These are phyloP conservation scores for Nakaseomyces bracarensis DNA, from an alignment of 1,139 yeast species.

Conservation along the genomic window DNA sequence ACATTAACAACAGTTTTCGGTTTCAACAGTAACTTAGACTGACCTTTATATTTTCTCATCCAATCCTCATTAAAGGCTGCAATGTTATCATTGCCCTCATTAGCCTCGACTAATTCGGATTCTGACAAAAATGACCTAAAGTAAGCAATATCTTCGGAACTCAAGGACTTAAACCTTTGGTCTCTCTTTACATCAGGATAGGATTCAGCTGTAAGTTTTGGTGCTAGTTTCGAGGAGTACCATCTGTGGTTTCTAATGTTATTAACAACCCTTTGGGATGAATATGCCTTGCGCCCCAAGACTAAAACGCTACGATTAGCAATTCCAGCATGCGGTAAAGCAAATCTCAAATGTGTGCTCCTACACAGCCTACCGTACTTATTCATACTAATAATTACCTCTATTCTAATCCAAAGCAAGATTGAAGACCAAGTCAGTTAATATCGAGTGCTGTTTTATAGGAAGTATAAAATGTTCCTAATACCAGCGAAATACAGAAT, in stretches of 20 bases:
- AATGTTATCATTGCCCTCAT: constrained; percentile 37
- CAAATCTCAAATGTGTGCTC: neutral
- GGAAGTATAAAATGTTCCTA: too few species aligned
- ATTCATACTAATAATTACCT: neutral
- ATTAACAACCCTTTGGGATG: neutral
- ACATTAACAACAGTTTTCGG: constrained; percentile 82
- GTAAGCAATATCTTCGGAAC: constrained; percentile 48
- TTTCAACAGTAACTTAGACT: constrained; percentile 69
- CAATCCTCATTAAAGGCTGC: constrained; percentile 80
- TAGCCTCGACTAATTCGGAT: constrained; percentile 42
- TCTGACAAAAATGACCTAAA: constrained; percentile 52
- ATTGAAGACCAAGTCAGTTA: too few species aligned
- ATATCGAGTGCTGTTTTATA: too few species aligned
- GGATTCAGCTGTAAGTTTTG: constrained; percentile 47
- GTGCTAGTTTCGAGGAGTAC: constrained; percentile 6
- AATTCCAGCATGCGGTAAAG: neutral
- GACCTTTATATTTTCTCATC: constrained; percentile 93
- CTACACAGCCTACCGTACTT: constrained; percentile 1
- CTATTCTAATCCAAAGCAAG: too few species aligned
- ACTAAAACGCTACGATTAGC: neutral
- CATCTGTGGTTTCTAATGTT: neutral
- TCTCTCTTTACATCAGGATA: constrained; percentile 49
- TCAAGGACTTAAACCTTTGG: constrained; percentile 39
- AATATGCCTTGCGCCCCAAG: neutral
- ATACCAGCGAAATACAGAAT: too few species aligned